Percentiles rank a stretch among this genome's conserved stretches.
phyloP scores from a whole-genome alignment of 2,329 filamentous ascomycete genomes.

The Ciborinia camelliae region DNA sequence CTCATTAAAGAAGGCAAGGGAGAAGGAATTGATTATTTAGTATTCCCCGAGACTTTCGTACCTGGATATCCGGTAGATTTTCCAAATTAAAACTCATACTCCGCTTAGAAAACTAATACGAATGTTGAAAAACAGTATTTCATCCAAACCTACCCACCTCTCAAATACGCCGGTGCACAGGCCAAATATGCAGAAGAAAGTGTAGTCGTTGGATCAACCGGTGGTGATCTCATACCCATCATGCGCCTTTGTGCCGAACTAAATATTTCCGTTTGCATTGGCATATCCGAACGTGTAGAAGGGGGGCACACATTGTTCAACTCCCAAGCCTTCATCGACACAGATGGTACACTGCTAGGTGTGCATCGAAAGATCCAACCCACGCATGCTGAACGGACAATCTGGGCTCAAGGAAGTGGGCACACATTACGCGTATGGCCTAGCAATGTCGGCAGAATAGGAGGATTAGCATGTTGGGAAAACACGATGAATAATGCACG shows the following conservation, averaged over 20 bases:
- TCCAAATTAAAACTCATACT: too few species aligned
- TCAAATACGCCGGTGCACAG: neutral
- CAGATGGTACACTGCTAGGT: neutral
- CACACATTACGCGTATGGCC: neutral
- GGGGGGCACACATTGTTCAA: neutral
- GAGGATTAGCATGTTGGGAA: slow-evolving; percentile 5
- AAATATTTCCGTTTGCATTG: neutral
- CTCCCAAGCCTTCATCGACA: slow-evolving; percentile 1
- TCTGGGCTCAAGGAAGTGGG: slow-evolving; percentile 9
- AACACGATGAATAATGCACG: slow-evolving; percentile 8
- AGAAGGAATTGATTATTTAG: neutral
- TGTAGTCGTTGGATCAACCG: neutral
- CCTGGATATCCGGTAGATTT: slow-evolving; percentile 10
- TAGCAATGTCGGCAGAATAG: neutral
- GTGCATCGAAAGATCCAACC: slow-evolving; percentile 2
- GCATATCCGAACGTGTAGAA: slow-evolving; percentile 1
- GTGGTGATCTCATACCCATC: neutral
- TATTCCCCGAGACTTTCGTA: slow-evolving; percentile 9
- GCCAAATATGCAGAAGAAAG: slow-evolving; percentile 1
- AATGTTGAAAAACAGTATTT: neutral
- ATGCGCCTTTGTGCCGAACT: slow-evolving; percentile 1
- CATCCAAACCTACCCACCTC: neutral
- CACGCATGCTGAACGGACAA: neutral
- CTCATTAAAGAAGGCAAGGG: neutral
- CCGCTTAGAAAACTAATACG: neutral